Percentiles rank a stretch among this genome's conserved stretches.
Evolutionary conservation across 257 asterid species (phyloP).

Genomic region (Nicotiana tabacum): DNA sequence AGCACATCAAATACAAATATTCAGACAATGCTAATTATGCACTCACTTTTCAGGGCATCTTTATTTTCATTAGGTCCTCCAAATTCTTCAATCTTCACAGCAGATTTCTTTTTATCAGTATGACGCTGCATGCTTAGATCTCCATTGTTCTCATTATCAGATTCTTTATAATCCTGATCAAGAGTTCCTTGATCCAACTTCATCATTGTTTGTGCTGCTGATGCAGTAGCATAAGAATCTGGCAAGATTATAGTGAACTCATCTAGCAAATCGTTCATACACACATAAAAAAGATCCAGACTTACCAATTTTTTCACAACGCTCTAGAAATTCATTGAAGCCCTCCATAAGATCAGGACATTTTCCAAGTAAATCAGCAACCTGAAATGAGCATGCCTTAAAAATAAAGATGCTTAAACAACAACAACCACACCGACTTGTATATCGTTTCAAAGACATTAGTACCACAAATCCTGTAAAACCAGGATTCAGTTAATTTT

Average conservation of each 20-base stretch:
- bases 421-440: background rate
- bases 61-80: conserved; percentile 68
- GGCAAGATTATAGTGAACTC: conserved; percentile 93
- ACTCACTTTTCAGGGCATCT: conserved; percentile 79
- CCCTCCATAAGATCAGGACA: conserved; percentile 90
- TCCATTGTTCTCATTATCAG: conserved; percentile 52
- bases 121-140: conserved; percentile 55
- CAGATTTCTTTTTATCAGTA: conserved; percentile 60
- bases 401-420: background rate
- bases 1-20: background rate
- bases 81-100: conserved; percentile 58
- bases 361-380: conserved; percentile 76
- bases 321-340: conserved; percentile 75
- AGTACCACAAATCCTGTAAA: background rate
- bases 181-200: conserved; percentile 67
- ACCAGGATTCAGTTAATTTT: background rate
- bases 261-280: conserved; percentile 57
- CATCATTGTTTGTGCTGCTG: conserved; percentile 53
- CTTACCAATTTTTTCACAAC: conserved; percentile 76
- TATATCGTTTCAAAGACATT: background rate
- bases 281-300: background rate
- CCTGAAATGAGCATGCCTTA: conserved; percentile 32
- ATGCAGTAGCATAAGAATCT: conserved; percentile 56
- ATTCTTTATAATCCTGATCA: conserved; percentile 63
- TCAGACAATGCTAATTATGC: background rate